Evolutionary conservation across 345 rosid genomes (phyloP), one percentile per base, ranked within the genome.

Genomic region (Eucalyptus leucophloia): DNA sequence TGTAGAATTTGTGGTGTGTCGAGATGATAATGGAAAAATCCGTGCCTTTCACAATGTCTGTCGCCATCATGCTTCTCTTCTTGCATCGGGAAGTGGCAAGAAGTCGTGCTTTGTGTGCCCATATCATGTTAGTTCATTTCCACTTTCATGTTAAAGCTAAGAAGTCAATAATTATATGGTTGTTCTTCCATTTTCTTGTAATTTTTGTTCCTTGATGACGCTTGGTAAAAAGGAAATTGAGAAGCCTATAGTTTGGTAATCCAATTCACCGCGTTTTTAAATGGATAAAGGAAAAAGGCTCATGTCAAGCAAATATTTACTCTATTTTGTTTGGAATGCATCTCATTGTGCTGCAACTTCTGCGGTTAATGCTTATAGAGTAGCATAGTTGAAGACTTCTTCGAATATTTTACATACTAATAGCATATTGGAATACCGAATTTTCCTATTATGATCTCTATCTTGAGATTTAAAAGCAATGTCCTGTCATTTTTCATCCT

Each of bases 101-200:
- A 96, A 91, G 87, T 93, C 98, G 67, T 96, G 99, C 91, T 96
- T 96, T 89, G 95, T 96, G 1, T 98, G 99, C 94, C 99, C 98
- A 90, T 96, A 97, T 91, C 99, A 97, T 93, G 99, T 97, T 88
- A 93, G 93, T 92, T 87, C 80, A 50, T 54, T 50, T 54, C 62
- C 30, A 23, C 28, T 77, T 23, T 77, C 30, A 37, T 40, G 30
- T 21, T 77, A 2, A 72, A 77, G 30, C 6, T 40, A 77, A 11
- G 16, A 77, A 77, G 85, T 77, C 85, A 21, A 40, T 26, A 77
- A 42, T 40, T 77, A 40, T 40, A 77, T 77, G 47, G 85, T 2
- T 77, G 30, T 40, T 40, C 47, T 77, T 77, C 85, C 47, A 40
- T 77, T 1, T 77, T 37, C 85, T 77, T 40, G 47, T 77, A 7